Conservation (phyloP, 768 basidiomycete genomes). For the Panus rudis region DNA sequence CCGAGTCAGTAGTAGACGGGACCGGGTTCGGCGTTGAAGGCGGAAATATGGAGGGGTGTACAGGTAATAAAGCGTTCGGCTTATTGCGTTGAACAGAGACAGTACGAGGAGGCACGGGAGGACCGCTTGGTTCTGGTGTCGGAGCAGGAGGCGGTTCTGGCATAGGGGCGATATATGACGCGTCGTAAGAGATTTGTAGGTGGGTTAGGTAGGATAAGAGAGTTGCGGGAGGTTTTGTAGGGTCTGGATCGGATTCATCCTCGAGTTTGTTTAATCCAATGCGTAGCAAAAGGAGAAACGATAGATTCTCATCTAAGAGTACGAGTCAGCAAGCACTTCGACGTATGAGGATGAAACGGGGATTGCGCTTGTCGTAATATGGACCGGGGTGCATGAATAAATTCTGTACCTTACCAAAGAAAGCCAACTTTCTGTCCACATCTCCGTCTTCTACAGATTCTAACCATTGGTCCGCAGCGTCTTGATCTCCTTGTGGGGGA, state of each 20-base stretch:
- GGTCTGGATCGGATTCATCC: slow-evolving; percentile 30
- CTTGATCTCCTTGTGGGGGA: slow-evolving; percentile 37
- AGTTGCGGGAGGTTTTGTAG: slow-evolving; percentile 26
- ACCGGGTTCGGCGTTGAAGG: slow-evolving; percentile 82
- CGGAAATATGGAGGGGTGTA: slow-evolving; percentile 57
- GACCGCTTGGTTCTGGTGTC: too few species aligned
- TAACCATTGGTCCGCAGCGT: slow-evolving; percentile 67
- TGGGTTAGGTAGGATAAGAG: slow-evolving; percentile 60
- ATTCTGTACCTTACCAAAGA: slow-evolving; percentile 54
- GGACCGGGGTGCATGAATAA: too few species aligned
- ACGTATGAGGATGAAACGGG: not conserved
- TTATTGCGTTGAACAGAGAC: slow-evolving; percentile 32
- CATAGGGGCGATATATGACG: slow-evolving; percentile 65
- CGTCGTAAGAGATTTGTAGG: slow-evolving; percentile 74
- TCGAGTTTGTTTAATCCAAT: too few species aligned
- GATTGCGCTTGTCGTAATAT: slow-evolving; percentile 16
- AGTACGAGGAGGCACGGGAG: slow-evolving; percentile 46
- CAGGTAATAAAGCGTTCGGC: not conserved
- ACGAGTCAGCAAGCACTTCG: not conserved
- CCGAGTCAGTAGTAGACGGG: slow-evolving; percentile 63
- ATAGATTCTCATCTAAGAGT: slow-evolving; percentile 27
- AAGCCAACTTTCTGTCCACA: slow-evolving; percentile 57
- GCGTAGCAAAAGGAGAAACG: slow-evolving; percentile 26
- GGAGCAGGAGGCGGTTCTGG: too few species aligned
- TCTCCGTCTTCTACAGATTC: slow-evolving; percentile 32